phyloP scores from a whole-genome alignment of 306 rosid genomes.

The Phaseolus lunatus region DNA sequence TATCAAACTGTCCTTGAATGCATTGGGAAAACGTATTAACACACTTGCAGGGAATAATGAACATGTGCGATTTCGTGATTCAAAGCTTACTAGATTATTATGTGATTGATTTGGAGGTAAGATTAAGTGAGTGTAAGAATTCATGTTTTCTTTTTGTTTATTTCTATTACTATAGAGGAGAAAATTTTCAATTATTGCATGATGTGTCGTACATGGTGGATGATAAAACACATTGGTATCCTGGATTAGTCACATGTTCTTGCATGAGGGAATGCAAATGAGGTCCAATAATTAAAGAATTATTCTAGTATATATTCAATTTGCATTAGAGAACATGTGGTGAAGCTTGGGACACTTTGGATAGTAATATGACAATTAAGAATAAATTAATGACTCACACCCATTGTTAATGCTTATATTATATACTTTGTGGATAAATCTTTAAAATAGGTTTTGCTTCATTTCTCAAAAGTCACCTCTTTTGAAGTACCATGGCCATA shows the following conservation, averaged over 20 bases:
- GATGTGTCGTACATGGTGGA: constrained; percentile 23
- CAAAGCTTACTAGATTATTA: constrained; percentile 95
- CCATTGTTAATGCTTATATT: constrained; percentile 24
- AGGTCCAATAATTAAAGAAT: background rate
- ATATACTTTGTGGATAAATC: too few species aligned
- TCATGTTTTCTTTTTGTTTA: constrained; percentile 11
- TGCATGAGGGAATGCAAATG: background rate
- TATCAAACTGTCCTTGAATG: constrained; percentile 93
- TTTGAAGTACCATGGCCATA: too few species aligned
- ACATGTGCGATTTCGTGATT: constrained; percentile 96
- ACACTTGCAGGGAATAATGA: too few species aligned
- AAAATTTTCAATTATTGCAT: constrained; percentile 16
- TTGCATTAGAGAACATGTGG: background rate
- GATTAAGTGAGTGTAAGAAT: constrained; percentile 36
- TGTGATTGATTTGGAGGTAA: constrained; percentile 98
- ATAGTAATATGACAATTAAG: constrained; percentile 18
- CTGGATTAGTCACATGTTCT: constrained; percentile 23
- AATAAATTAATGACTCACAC: constrained; percentile 3
- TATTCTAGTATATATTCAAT: constrained; percentile 5
- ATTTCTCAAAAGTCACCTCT: constrained; percentile 29
- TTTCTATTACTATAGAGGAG: constrained; percentile 12
- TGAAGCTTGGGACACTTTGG: constrained; percentile 4
- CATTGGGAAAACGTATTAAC: constrained; percentile 94
- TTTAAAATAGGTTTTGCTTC: constrained; percentile 12
- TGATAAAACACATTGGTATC: background rate